phyloP scores from a whole-genome alignment of 345 rosid species.

The Linum usitatissimum region DNA sequence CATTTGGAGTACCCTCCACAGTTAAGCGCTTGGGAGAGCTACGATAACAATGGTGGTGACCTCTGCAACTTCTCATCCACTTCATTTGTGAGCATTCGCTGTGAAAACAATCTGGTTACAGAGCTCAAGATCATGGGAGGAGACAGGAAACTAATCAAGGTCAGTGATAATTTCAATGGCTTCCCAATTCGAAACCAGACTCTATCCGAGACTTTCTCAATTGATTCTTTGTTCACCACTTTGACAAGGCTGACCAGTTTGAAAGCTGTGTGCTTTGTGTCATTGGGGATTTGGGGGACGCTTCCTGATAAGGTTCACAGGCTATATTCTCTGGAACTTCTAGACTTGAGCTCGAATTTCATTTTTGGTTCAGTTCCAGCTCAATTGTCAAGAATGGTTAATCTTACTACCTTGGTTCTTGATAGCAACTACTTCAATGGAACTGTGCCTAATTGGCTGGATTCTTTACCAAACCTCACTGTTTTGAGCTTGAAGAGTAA shows the following conservation, averaged over 20 bases:
- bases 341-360: constrained; percentile 88
- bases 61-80: constrained; percentile 55
- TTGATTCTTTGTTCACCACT: constrained; percentile 76
- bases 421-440: constrained; percentile 70
- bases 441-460: constrained; percentile 55
- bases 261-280: constrained; percentile 66
- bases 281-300: constrained; percentile 86
- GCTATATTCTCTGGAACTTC: constrained; percentile 55
- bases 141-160: constrained; percentile 44
- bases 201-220: constrained; percentile 53
- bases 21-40: constrained; percentile 45
- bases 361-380: constrained; percentile 63
- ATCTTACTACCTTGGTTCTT: constrained; percentile 55
- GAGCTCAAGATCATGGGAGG: constrained; percentile 88
- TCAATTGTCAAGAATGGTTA: constrained; percentile 59
- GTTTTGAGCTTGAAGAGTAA: constrained; percentile 61
- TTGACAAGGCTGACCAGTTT: constrained; percentile 73
- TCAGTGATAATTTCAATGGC: constrained; percentile 41
- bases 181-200: constrained; percentile 54
- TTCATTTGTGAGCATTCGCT: constrained; percentile 43
- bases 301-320: constrained; percentile 80
- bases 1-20: constrained; percentile 74
- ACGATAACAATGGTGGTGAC: constrained; percentile 45
- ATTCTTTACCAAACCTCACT: constrained; percentile 52
- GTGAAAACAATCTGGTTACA: constrained; percentile 53